Evolutionary conservation across 495 filamentous ascomycete genomes (phyloP), one percentile per base, ranked within the genome.

Genomic region (Aspergillus sclerotiicarbonarius): DNA sequence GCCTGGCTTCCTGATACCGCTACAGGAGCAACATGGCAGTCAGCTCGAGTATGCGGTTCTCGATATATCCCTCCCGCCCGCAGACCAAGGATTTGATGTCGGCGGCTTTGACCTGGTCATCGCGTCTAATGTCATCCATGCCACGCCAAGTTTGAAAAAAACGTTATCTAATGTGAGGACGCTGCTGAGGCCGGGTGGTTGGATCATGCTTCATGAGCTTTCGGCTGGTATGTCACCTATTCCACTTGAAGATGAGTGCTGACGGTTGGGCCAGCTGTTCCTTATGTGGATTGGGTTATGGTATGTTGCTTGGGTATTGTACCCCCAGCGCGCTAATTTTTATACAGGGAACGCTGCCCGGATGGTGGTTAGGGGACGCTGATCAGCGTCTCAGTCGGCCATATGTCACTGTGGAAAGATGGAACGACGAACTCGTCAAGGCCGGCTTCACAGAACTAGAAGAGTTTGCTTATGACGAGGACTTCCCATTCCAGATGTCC

Each of bases 281-380:
- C 45, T 4, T 20, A 50, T 20, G 41, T 63, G 3, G 45, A 55
- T 29, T 66, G 29, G 35, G 16, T 56, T 2, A 56, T 57, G 49
- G 67, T 41, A 41, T 41, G 37, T 41, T 13, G 1, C 5, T 41
- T 12, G 5, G n/a, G 6, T 15, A n/a, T 12, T 41, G 13, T 12
- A 41, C 2, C 25, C 3, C 5, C 5, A 25, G 5, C 5, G 25
- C 35, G 8, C 35, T 52, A 4, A 43, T 49, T 18, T 15, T 52
- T n/a, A 18, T 12, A n/a, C 37, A 41, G 37, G 37, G 68, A 0
- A 45, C 62, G 10, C 56, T 75, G 0, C 58, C 65, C 0, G 69
- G 69, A 0, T 77, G 75, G 75, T 77, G 72, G 73, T 51, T 72
- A 9, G 71, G 73, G 0, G 67, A 68, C n/a, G 53, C 58, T 0